These are phyloP conservation scores for Botryotinia calthae DNA, from an alignment of 2,329 filamentous ascomycete genomes.

Conservation along the genomic window DNA sequence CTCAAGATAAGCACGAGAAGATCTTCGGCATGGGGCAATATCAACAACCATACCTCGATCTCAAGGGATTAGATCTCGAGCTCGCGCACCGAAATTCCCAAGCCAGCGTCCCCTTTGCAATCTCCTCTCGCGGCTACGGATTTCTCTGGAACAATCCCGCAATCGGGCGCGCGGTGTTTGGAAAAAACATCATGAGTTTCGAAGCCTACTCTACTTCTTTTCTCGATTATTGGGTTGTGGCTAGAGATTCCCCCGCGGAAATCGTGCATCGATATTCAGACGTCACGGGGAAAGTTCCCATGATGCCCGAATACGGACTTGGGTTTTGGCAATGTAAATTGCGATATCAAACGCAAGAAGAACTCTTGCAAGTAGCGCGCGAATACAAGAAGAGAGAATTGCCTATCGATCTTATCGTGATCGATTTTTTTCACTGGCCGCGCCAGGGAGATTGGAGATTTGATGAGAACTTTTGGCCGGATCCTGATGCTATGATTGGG, in stretches of 20 bases:
- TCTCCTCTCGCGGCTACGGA: slow-evolving; percentile 60
- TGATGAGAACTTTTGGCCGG: slow-evolving; percentile 62
- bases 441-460: slow-evolving; percentile 67
- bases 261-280: slow-evolving; percentile 56
- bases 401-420: slow-evolving; percentile 63
- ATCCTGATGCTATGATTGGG: slow-evolving; percentile 61
- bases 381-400: slow-evolving; percentile 56
- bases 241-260: slow-evolving; percentile 52
- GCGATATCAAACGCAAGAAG: slow-evolving; percentile 63
- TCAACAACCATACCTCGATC: slow-evolving; percentile 60
- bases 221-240: slow-evolving; percentile 65
- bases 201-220: slow-evolving; percentile 56
- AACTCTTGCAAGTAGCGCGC: slow-evolving; percentile 57
- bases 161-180: slow-evolving; percentile 59
- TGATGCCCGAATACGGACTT: slow-evolving; percentile 67
- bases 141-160: slow-evolving; percentile 66
- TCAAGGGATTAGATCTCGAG: slow-evolving; percentile 62
- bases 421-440: slow-evolving; percentile 68
- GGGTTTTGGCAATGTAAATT: slow-evolving; percentile 70
- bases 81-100: slow-evolving; percentile 66
- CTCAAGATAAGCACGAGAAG: slow-evolving; percentile 52
- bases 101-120: slow-evolving; percentile 60
- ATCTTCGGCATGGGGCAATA: slow-evolving; percentile 71
- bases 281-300: slow-evolving; percentile 58
- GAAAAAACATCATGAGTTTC: slow-evolving; percentile 59